These are phyloP conservation scores for Malus hybrid DNA, from an alignment of 331 rosid species.

Conservation along the genomic window DNA sequence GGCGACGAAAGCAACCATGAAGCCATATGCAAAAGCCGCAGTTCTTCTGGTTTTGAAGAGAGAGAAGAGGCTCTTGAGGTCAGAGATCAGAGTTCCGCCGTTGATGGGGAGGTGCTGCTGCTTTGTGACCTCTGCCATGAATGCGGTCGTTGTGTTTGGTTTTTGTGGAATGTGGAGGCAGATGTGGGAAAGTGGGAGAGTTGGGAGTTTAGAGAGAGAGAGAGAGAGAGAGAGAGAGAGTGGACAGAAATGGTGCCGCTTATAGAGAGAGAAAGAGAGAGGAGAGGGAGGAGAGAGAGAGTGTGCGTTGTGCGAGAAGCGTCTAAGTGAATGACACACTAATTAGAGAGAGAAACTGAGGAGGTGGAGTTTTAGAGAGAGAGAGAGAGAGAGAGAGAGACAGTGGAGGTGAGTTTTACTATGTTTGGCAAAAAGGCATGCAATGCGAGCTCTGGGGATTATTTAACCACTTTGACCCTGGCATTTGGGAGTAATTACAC, in stretches of 20 bases:
- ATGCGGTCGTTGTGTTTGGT: neutral
- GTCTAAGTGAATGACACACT: neutral
- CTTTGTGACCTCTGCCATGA: conserved; percentile 78
- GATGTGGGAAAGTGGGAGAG: neutral
- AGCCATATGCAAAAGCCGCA: conserved; percentile 52
- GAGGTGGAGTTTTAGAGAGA: no score
- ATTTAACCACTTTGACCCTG: no score
- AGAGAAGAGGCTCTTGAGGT: conserved; percentile 50
- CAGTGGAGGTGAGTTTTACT: neutral
- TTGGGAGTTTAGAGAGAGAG: neutral
- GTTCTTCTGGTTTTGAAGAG: conserved; percentile 59
- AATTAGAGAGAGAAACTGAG: neutral
- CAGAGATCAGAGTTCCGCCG: conserved; percentile 37
- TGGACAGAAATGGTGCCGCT: neutral
- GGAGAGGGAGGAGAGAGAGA: neutral
- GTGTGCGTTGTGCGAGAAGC: neutral
- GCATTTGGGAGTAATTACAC: neutral
- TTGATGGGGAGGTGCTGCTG: conserved; percentile 40
- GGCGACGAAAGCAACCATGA: conserved; percentile 50
- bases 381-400: no score
- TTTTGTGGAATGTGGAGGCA: neutral
- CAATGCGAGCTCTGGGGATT: neutral
- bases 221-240: neutral
- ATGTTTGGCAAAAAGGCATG: neutral
- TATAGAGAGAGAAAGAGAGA: neutral